Base-by-base conservation (phyloP, 306 rosid species). In the Astragalus glycyphyllos region DNA sequence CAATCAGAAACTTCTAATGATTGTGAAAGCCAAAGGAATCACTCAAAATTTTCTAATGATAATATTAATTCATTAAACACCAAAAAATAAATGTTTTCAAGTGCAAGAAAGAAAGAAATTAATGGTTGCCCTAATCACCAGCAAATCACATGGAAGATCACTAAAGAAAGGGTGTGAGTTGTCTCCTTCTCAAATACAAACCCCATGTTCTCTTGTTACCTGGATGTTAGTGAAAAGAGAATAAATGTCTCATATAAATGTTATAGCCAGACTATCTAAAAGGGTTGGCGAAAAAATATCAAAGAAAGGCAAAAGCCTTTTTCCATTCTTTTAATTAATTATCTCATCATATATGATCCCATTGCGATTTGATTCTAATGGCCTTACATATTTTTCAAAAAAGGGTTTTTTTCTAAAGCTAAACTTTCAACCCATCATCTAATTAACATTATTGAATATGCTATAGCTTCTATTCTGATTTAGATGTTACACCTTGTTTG, bases 401-500 rank as follows among this genome's bases (percentile, higher is more conserved):
- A 75, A 69, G 67, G 47, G 57, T 62, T 63, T 65, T 63, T 65
- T 79, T 83, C 80, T 77, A 79, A 77, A 74, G 79, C 72, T 65
- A 82, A 73, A 46, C 71, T 75, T 71, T 58, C 61, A 72, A 57
- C 64, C 69, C 41, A 75, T 73, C 73, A 73, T 71, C 75, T 68
- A 77, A 81, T 83, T 46, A 38, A 34, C 53, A 77, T 79, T 69
- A 72, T 77, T 72, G 15, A 67, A 73, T 57, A 56, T 62, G 60
- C 11, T 40, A 5, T 35, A 61, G 84, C 69, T 58, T 71, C 46
- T 76, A 51, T 77, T 76, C 79, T 72, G 89, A 84, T 83, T 80
- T 46, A 78, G 92, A 87, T 81, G 87, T 83, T 67, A 73, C 88
- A 87, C 82, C 86, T 80, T 75, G 81, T 83, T 73, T 72, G 37